Evolutionary conservation across 2,329 filamentous ascomycete genomes (phyloP).

Genomic region (Harringtonia lauricola): DNA sequence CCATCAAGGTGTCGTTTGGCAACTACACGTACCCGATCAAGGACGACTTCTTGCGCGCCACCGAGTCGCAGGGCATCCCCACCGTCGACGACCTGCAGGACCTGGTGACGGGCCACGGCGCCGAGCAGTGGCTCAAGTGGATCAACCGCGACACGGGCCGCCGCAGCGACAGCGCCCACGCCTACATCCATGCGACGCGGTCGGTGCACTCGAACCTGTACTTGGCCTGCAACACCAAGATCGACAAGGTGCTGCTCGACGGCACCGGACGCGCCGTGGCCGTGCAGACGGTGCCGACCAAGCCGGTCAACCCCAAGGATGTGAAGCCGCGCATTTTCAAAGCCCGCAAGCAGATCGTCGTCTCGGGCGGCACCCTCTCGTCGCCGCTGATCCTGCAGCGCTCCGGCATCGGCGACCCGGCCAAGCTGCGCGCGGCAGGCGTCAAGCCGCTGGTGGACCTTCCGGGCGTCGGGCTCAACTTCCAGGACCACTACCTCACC

Average conservation of each 20-base stretch:
- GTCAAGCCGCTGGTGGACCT: constrained; percentile 61
- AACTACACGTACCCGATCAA: constrained; percentile 76
- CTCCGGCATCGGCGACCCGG: constrained; percentile 61
- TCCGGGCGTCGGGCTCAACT: constrained; percentile 64
- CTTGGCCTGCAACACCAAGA: constrained; percentile 63
- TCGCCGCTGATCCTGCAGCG: constrained; percentile 66
- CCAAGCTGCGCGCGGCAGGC: constrained; percentile 57
- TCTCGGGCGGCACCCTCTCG: constrained; percentile 61
- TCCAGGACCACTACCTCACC: constrained; percentile 66
- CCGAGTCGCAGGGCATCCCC: constrained; percentile 64
- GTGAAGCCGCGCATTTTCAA: constrained; percentile 44
- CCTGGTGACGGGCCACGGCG: constrained; percentile 55
- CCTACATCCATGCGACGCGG: constrained; percentile 67
- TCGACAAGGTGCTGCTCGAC: constrained; percentile 66
- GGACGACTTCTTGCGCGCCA: constrained; percentile 66
- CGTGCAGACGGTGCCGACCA: constrained; percentile 59
- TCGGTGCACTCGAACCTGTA: constrained; percentile 61
- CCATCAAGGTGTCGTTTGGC: constrained; percentile 73
- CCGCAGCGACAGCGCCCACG: constrained; percentile 66
- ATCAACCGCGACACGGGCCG: constrained; percentile 66
- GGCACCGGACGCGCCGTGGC: constrained; percentile 56
- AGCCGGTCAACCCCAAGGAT: constrained; percentile 33
- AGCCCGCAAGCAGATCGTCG: constrained; percentile 63
- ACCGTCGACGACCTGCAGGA: constrained; percentile 69
- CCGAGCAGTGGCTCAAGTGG: constrained; percentile 67